Evolutionary conservation across 2,329 filamentous ascomycete species (phyloP).

Genomic region (Cercospora sesami): DNA sequence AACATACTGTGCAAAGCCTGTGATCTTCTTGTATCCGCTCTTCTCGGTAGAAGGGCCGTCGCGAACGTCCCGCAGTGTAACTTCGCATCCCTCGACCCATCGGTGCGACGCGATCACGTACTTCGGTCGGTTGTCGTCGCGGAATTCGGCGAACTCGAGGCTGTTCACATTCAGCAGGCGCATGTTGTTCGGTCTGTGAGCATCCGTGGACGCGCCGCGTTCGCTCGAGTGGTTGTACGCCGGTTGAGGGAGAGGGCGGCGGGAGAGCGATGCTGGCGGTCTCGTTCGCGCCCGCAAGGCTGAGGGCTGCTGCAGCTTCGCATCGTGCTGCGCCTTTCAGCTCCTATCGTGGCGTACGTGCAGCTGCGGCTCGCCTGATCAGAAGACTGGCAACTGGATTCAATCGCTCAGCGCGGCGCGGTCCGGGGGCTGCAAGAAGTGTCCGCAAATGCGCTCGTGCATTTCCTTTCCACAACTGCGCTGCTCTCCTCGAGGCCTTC

Average conservation of each 20-base stretch:
- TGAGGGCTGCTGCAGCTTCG: conserved; percentile 1
- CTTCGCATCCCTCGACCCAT: conserved; percentile 20
- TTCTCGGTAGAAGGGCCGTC: conserved; percentile 14
- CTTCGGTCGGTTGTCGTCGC: conserved; percentile 18
- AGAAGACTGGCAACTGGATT: no score
- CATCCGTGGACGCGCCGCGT: not conserved
- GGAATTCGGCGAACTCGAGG: conserved; percentile 22
- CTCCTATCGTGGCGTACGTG: not conserved
- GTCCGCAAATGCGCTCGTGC: no score
- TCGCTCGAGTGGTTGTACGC: not conserved
- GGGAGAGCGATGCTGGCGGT: not conserved
- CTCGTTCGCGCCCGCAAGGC: not conserved
- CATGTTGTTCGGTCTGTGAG: conserved; percentile 11
- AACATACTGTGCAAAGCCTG: conserved; percentile 25
- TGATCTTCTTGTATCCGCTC: conserved; percentile 25
- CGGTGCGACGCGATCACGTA: conserved; percentile 29
- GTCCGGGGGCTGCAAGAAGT: no score
- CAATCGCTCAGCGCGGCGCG: no score
- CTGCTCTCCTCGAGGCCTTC: no score
- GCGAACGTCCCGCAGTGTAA: conserved; percentile 21
- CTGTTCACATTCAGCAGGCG: conserved; percentile 22
- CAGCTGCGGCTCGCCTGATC: not conserved
- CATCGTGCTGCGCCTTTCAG: not conserved
- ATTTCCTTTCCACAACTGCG: no score
- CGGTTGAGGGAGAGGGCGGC: not conserved